Percentiles rank a stretch among this genome's conserved stretches.
Evolutionary conservation across 2,329 filamentous ascomycete species (phyloP).

Genomic region (Peltaster fructicola): DNA sequence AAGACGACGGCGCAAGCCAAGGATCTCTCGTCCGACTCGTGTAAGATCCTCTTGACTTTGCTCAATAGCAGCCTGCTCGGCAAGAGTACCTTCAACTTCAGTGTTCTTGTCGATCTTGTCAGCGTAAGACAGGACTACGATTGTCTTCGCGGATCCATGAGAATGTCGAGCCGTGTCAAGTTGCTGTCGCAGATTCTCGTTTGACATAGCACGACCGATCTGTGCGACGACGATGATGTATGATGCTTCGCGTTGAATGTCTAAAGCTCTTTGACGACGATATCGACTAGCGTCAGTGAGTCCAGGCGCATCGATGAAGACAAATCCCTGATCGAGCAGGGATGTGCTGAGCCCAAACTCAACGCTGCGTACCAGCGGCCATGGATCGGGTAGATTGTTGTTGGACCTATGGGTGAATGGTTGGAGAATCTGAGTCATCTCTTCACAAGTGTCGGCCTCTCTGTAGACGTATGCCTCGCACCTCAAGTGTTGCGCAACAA

Average conservation of each 20-base stretch:
- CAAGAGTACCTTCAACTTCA: slow-evolving; percentile 1
- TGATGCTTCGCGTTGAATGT: slow-evolving; percentile 1
- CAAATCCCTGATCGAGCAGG: slow-evolving; percentile 7
- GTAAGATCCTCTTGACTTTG: no score
- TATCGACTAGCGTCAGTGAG: slow-evolving; percentile 5
- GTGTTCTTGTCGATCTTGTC: slow-evolving; percentile 6
- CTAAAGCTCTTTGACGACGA: slow-evolving; percentile 1
- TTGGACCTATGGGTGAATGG: slow-evolving; percentile 5
- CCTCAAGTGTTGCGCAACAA: background rate
- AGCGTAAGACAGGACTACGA: slow-evolving; percentile 4
- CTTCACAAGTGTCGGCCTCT: slow-evolving; percentile 4
- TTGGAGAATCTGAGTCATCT: slow-evolving; percentile 5
- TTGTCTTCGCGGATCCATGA: slow-evolving; percentile 4
- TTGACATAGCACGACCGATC: slow-evolving; percentile 6
- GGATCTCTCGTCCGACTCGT: no score
- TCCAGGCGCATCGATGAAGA: slow-evolving; percentile 9
- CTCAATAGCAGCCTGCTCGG: no score
- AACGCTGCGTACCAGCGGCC: slow-evolving; percentile 9
- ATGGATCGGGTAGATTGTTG: slow-evolving; percentile 2
- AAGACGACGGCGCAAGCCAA: no score
- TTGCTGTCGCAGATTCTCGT: slow-evolving; percentile 3
- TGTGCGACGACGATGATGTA: slow-evolving; percentile 4
- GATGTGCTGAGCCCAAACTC: slow-evolving; percentile 6
- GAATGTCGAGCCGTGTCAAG: slow-evolving; percentile 2
- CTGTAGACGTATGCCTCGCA: slow-evolving; percentile 2